These are phyloP conservation scores for Pseudogymnoascus sp. DNA, from an alignment of 2,329 filamentous ascomycete genomes.

Conservation along the genomic window DNA sequence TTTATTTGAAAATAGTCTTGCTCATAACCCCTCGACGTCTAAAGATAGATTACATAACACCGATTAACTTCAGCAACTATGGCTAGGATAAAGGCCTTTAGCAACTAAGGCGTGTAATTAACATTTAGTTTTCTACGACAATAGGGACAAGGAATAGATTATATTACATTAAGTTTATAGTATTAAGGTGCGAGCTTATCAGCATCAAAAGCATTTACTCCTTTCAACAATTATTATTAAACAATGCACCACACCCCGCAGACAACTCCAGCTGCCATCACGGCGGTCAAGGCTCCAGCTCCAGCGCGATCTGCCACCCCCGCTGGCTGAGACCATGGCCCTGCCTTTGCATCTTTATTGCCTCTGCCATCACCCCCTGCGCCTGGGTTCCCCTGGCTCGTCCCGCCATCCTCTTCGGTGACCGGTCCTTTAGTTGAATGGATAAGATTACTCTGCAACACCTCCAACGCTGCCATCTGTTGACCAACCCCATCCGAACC, in stretches of 20 bases:
- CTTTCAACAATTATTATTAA: neutral
- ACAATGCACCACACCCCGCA: conserved; percentile 50
- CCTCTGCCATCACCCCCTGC: conserved; percentile 19
- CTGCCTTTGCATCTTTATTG: neutral
- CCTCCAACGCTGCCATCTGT: conserved; percentile 63
- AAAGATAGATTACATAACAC: neutral
- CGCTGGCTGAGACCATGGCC: conserved; percentile 15
- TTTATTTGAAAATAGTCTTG: neutral
- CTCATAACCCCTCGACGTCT: neutral
- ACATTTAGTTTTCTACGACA: too few relatives aligned
- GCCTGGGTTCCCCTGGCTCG: conserved; percentile 36
- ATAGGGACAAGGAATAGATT: too few relatives aligned
- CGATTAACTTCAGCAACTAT: too few relatives aligned
- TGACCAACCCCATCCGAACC: conserved; percentile 57
- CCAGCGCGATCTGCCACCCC: conserved; percentile 57
- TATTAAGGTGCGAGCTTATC: too few relatives aligned
- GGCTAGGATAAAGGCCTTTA: too few relatives aligned
- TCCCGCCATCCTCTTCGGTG: conserved; percentile 50
- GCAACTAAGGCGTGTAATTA: too few relatives aligned
- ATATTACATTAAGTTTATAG: neutral
- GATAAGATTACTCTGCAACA: conserved; percentile 56
- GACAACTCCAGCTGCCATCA: conserved; percentile 45
- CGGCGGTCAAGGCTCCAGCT: conserved; percentile 56
- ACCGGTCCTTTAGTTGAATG: conserved; percentile 34
- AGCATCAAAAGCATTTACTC: too few relatives aligned